Base-by-base conservation (phyloP, 805 yeast species). In the Candida nanaspora region DNA sequence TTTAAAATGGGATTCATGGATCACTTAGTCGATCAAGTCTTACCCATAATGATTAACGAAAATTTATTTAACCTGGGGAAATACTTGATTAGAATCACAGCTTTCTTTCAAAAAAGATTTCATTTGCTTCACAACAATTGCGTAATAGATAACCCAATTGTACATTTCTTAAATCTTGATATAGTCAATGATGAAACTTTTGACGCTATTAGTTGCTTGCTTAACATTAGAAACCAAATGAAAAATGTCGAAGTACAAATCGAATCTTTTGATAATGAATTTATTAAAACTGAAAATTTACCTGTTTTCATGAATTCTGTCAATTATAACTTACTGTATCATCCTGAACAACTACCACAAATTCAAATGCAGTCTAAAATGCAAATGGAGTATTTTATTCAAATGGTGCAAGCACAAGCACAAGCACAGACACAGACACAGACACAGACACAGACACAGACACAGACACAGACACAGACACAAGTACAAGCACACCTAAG, bases 101-200 rank as follows among this genome's bases (percentile, higher is more conserved):
- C 41, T 14, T 48, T 37, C 33, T 50, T 50, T 34, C 42, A 41
- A 26, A 43, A 42, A 18, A 47, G 54, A 38, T 36, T 48, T 18
- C 19, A 10, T 6, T n/a, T 18, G n/a, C 9, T 31, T 16, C 9
- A n/a, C 14, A n/a, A 29, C 16, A n/a, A 14, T n/a, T 15, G 20
- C 6, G 16, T 41, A 27, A 30, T 44, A 20, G 39, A 35, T 10
- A 33, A 43, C 21, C 46, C 46, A 25, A 42, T 43, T 13, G 15
- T n/a, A 4, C 28, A 33, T n/a, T 27, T 41, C 6, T 31, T 36
- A 11, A 30, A 30, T 30, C 16, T 30, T 14, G 33, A 21, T 21
- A 6, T 8, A 10, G 6, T 13, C 7, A 20, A 32, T 7, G n/a
- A 33, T 21, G 13, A 18, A 20, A 15, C 14, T 13, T 19, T 10